These are phyloP conservation scores for Flueggea neowawraea DNA, from an alignment of 441 rosid species.

Conservation along the genomic window DNA sequence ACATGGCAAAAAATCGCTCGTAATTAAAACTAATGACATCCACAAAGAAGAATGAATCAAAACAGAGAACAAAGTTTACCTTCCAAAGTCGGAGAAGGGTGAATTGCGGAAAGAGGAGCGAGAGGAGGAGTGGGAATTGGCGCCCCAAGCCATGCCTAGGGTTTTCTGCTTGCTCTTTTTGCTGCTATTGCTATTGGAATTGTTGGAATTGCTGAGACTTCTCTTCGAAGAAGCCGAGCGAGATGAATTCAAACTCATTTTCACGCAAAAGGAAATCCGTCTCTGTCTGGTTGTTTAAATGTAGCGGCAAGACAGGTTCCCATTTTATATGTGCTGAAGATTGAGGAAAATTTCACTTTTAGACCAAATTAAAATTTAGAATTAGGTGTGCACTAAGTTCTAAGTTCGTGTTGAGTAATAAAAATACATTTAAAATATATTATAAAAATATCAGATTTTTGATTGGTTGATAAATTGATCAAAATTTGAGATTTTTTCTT, in stretches of 20 bases:
- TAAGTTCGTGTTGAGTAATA: too few species aligned
- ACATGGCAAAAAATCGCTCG: too few species aligned
- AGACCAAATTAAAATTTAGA: too few species aligned
- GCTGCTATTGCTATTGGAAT: conserved; percentile 31
- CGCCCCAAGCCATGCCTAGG: conserved; percentile 94
- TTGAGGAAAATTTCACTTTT: too few species aligned
- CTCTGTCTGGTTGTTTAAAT: too few species aligned
- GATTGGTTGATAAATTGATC: too few species aligned
- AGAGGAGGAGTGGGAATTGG: conserved; percentile 68
- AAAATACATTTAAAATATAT: too few species aligned
- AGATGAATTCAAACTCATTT: conserved; percentile 46
- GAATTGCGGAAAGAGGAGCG: conserved; percentile 69
- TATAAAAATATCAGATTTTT: too few species aligned
- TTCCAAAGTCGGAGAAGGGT: conserved; percentile 82
- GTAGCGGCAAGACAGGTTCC: too few species aligned
- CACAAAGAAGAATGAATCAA: not conserved
- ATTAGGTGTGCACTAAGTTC: too few species aligned
- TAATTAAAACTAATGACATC: not conserved
- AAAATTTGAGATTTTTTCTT: too few species aligned
- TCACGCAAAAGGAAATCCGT: not conserved
- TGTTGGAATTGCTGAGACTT: conserved; percentile 42
- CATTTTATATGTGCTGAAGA: too few species aligned
- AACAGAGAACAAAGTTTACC: conserved; percentile 30
- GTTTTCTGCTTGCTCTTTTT: conserved; percentile 61
- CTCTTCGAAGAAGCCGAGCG: conserved; percentile 60